Percentiles rank a stretch among this genome's conserved stretches.
Conservation (phyloP, 768 basidiomycete genomes). For the Crassisporium funariophilum region DNA sequence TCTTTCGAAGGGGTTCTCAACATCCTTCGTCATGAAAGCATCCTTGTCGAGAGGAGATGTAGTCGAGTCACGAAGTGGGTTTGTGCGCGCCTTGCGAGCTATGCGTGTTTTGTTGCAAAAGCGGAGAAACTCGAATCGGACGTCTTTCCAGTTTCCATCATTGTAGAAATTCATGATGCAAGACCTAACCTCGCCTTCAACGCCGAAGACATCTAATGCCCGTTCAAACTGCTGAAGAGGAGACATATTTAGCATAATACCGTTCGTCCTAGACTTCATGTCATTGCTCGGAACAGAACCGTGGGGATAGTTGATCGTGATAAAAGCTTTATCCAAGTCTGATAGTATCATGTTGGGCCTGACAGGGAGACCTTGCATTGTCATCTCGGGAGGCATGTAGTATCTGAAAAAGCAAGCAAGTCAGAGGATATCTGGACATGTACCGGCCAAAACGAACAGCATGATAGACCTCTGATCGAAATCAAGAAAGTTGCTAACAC, state of each 20-base stretch:
- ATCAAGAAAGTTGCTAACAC: slow-evolving; percentile 15
- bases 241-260: background rate
- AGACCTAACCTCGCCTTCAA: slow-evolving; percentile 1
- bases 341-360: slow-evolving; percentile 17
- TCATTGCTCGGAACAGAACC: too few relatives aligned
- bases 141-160: slow-evolving; percentile 4
- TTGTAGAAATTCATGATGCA: slow-evolving; percentile 6
- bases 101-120: slow-evolving; percentile 7
- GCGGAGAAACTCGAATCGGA: slow-evolving; percentile 8
- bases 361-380: slow-evolving; percentile 7
- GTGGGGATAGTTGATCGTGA: slow-evolving; percentile 20
- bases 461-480: slow-evolving; percentile 18
- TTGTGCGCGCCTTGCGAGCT: slow-evolving; percentile 4
- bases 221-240: background rate
- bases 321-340: slow-evolving; percentile 17
- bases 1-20: background rate
- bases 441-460: too few relatives aligned
- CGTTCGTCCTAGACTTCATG: background rate
- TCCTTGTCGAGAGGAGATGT: too few relatives aligned
- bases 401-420: slow-evolving; percentile 9
- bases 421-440: too few relatives aligned
- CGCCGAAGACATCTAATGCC: slow-evolving; percentile 6
- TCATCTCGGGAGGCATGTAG: slow-evolving; percentile 19
- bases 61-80: background rate
- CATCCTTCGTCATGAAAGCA: too few relatives aligned